Base-by-base conservation (phyloP, 2,329 filamentous ascomycete species). In the Furcasterigmium sp. region DNA sequence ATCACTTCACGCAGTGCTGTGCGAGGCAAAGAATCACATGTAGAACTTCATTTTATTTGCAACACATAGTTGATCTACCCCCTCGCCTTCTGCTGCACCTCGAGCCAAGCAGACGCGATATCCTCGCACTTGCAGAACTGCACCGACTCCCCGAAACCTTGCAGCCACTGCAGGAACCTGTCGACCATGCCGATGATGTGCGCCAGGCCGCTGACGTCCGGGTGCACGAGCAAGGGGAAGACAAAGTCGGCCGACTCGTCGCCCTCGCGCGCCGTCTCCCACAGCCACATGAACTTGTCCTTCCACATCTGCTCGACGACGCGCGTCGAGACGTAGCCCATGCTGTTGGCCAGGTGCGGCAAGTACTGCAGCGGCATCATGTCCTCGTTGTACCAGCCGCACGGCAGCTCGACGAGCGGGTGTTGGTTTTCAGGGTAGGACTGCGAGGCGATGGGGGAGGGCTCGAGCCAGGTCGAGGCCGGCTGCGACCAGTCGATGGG, bases 221-320 rank as follows among this genome's bases (percentile, higher is more conserved):
- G 77, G 56, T 81, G 77, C 50, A 80, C 56, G 4, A 78, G 56
- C 23, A 80, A 52, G 10, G 72, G 70, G 41, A 79, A 79, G 1
- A 79, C 59, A 26, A 67, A 62, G 19, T 63, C 55, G 55, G 54
- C 40, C 46, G 56, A 40, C 4, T 56, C 56, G 21, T 57, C 52
- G 1, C 52, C 53, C 47, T 64, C 57, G 3, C 42, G 20, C 8
- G 46, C 61, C 25, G 69, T 64, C 39, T 69, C 63, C 44, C 65
- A 66, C n/a, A 80, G 61, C 67, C 70, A 83, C 47, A 73, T 64
- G 51, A 82, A 79, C 11, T 75, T 68, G 51, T 80, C 77, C 51
- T 67, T 72, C 79, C 79, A 82, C 64, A 82, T 75, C 46, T 73
- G 66, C 62, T 82, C 78, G 21, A 82, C 69, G 2, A 75, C 66